phyloP scores from a whole-genome alignment of 2,329 filamentous ascomycete genomes.

The Tolypocladium ophioglossoides region DNA sequence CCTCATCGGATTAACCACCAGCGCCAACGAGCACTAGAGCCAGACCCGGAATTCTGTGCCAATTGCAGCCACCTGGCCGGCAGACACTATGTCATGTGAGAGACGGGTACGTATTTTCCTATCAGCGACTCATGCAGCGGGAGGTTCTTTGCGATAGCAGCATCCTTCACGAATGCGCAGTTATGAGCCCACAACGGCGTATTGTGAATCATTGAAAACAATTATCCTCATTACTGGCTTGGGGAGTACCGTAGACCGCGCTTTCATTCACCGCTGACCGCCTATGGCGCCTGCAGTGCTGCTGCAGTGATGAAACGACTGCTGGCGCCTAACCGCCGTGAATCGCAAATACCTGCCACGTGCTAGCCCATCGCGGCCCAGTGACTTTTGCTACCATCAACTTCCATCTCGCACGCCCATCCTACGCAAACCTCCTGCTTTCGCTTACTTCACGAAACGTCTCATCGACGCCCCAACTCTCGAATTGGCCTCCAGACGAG shows the following conservation, averaged over 20 bases:
- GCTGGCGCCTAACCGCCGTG: slow-evolving; percentile 3
- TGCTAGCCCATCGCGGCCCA: slow-evolving; percentile 8
- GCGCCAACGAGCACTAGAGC: background rate
- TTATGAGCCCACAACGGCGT: fast-evolving
- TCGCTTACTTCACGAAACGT: background rate
- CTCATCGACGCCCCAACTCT: background rate
- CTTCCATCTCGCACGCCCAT: slow-evolving; percentile 8
- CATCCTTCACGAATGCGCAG: background rate
- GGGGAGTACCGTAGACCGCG: background rate
- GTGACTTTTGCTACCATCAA: slow-evolving; percentile 7
- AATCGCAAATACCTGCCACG: background rate
- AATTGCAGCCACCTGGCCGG: background rate
- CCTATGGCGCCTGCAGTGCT: background rate
- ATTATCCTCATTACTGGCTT: too few relatives aligned
- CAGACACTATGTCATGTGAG: slow-evolving; percentile 4
- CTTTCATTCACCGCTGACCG: background rate
- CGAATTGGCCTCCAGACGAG: slow-evolving; percentile 3
- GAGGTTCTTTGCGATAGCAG: background rate
- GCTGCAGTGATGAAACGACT: background rate
- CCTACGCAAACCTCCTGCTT: slow-evolving; percentile 1
- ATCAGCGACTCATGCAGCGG: background rate
- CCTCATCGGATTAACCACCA: background rate
- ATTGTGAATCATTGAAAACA: background rate
- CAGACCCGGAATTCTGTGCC: background rate
- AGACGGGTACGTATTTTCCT: background rate